Conservation (phyloP, 331 rosid genomes). For the Spiraea crenata region DNA sequence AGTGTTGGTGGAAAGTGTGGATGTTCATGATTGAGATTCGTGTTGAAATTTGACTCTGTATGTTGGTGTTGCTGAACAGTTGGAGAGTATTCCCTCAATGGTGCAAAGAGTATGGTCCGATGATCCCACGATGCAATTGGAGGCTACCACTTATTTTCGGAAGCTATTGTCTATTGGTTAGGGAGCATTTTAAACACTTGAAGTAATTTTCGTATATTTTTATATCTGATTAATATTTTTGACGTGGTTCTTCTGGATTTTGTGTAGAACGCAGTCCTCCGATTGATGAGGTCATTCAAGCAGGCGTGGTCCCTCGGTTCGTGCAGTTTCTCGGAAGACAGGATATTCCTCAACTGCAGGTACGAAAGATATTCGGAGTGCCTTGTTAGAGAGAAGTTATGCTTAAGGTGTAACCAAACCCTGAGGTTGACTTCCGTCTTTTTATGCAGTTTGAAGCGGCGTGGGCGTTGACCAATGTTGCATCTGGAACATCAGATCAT, state of each 20-base stretch:
- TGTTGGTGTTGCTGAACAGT: conserved; percentile 24
- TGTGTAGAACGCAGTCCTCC: conserved; percentile 63
- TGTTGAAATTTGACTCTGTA: conserved; percentile 8
- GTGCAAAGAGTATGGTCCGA: conserved; percentile 52
- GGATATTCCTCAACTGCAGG: conserved; percentile 63
- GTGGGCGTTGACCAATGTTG: conserved; percentile 69
- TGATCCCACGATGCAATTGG: conserved; percentile 44
- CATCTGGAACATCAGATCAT: conserved; percentile 68
- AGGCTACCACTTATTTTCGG: conserved; percentile 53
- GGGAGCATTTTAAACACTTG: background rate
- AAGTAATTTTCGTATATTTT: background rate
- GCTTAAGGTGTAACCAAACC: background rate
- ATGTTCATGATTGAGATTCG: background rate
- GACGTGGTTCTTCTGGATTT: background rate
- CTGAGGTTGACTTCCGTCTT: conserved; percentile 4
- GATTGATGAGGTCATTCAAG: conserved; percentile 62
- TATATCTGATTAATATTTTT: conserved; percentile 1
- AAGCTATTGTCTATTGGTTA: conserved; percentile 59
- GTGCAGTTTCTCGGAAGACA: conserved; percentile 60
- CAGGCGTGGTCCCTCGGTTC: conserved; percentile 62
- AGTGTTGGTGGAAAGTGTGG: background rate
- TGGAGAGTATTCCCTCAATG: conserved; percentile 56
- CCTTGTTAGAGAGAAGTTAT: conserved; percentile 2
- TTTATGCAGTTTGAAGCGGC: conserved; percentile 67
- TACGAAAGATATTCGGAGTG: conserved; percentile 16